Percentiles rank a stretch among this genome's conserved stretches.
These are phyloP conservation scores for Brassica carinata DNA, from an alignment of 345 rosid genomes.

Conservation along the genomic window DNA sequence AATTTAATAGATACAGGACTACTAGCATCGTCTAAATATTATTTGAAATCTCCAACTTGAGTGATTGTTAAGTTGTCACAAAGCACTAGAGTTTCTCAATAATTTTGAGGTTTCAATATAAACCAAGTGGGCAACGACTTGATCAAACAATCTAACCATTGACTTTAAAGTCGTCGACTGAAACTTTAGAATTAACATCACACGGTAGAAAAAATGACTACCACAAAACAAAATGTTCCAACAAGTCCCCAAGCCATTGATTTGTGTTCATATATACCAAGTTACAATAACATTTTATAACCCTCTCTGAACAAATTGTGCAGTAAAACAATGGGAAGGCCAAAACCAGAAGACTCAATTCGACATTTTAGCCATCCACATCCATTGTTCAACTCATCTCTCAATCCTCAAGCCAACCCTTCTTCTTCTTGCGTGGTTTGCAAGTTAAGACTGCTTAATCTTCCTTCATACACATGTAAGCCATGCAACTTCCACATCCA, in stretches of 20 bases:
- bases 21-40: background rate
- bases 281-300: conserved; percentile 13
- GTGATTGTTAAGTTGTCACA: background rate
- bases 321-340: conserved; percentile 27
- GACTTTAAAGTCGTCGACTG: conserved; percentile 27
- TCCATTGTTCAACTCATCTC: conserved; percentile 39
- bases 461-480: conserved; percentile 43
- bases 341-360: conserved; percentile 40
- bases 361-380: conserved; percentile 57
- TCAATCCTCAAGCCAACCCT: conserved; percentile 32
- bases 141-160: background rate
- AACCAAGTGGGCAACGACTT: conserved; percentile 7
- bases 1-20: background rate
- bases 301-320: background rate
- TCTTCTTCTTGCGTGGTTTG: conserved; percentile 42
- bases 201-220: background rate
- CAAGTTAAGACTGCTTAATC: conserved; percentile 38
- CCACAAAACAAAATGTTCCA: background rate
- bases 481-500: conserved; percentile 46
- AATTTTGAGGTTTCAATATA: background rate
- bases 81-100: conserved; percentile 7
- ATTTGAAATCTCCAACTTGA: background rate
- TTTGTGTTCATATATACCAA: background rate
- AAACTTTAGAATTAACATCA: background rate
- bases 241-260: background rate